A percentile compares a stretch with the other conserved stretches of the same genome.
These are phyloP conservation scores for Blastomyces percursus DNA, from an alignment of 2,329 filamentous ascomycete species.

Conservation along the genomic window DNA sequence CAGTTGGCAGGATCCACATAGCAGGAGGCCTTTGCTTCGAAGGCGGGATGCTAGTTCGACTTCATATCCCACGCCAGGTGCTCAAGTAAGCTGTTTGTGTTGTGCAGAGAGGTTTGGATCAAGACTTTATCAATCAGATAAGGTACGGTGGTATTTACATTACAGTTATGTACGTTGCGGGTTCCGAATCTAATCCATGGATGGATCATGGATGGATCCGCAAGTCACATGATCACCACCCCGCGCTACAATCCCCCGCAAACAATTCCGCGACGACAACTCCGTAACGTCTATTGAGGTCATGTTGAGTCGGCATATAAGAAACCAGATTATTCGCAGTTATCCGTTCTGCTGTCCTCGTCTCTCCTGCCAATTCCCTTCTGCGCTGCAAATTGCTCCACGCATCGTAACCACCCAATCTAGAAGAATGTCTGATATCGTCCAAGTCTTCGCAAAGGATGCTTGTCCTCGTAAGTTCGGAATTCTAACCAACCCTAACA, in stretches of 20 bases:
- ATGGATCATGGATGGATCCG: too few species aligned
- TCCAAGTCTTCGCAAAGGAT: constrained; percentile 31
- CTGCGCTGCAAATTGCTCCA: neutral
- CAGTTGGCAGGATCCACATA: too few species aligned
- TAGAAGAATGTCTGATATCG: constrained; percentile 30
- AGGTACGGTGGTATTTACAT: too few species aligned
- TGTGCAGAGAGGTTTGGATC: too few species aligned
- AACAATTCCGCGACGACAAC: neutral
- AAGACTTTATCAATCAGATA: neutral
- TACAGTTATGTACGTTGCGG: too few species aligned
- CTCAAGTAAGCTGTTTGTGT: too few species aligned
- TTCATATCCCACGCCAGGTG: neutral
- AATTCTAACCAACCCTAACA: neutral
- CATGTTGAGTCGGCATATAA: neutral
- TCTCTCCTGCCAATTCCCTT: neutral
- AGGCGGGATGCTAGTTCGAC: too few species aligned
- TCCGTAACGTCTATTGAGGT: neutral
- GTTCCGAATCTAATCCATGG: neutral
- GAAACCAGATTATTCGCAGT: neutral
- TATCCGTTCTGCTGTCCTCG: neutral
- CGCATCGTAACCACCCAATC: neutral
- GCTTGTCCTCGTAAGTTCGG: constrained; percentile 36
- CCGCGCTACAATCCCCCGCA: neutral
- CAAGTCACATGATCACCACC: neutral
- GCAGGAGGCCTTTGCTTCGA: too few species aligned